These are phyloP conservation scores for Colletotrichum agaves DNA, from an alignment of 2,329 filamentous ascomycete genomes.

Conservation along the genomic window DNA sequence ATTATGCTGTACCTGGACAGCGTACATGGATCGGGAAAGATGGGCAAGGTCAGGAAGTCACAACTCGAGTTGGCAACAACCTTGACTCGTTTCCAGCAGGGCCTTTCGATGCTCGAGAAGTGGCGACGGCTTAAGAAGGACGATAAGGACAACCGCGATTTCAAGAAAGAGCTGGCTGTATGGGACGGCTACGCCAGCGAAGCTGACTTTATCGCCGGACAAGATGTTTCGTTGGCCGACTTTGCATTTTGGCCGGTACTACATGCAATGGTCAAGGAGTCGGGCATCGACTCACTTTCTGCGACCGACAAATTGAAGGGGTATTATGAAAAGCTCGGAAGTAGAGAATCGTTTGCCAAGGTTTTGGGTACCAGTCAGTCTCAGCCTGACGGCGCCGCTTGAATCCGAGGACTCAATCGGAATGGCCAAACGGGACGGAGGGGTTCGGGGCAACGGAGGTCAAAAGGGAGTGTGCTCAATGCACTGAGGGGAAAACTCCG, in stretches of 20 bases:
- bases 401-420: not conserved
- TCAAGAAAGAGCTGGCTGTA: slow-evolving; percentile 48
- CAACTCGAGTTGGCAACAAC: slow-evolving; percentile 48
- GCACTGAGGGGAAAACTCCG: too few relatives aligned
- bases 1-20: slow-evolving; percentile 72
- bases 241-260: slow-evolving; percentile 69
- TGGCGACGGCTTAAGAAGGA: slow-evolving; percentile 45
- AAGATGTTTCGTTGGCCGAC: slow-evolving; percentile 58
- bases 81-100: slow-evolving; percentile 56
- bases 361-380: slow-evolving; percentile 34
- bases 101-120: slow-evolving; percentile 49
- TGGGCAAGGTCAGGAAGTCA: slow-evolving; percentile 40
- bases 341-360: slow-evolving; percentile 40
- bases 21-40: slow-evolving; percentile 53
- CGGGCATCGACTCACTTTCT: slow-evolving; percentile 46
- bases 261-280: slow-evolving; percentile 53
- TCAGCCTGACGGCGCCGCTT: not conserved
- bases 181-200: slow-evolving; percentile 55
- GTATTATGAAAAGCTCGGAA: slow-evolving; percentile 51
- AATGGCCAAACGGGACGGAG: not conserved
- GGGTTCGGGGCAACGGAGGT: too few relatives aligned
- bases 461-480: too few relatives aligned
- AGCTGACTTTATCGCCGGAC: slow-evolving; percentile 58
- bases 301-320: slow-evolving; percentile 45
- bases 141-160: slow-evolving; percentile 24